Percentiles rank a stretch among this genome's conserved stretches.
Conservation (phyloP, 495 filamentous ascomycete species). For the Bacidia gigantensis region DNA sequence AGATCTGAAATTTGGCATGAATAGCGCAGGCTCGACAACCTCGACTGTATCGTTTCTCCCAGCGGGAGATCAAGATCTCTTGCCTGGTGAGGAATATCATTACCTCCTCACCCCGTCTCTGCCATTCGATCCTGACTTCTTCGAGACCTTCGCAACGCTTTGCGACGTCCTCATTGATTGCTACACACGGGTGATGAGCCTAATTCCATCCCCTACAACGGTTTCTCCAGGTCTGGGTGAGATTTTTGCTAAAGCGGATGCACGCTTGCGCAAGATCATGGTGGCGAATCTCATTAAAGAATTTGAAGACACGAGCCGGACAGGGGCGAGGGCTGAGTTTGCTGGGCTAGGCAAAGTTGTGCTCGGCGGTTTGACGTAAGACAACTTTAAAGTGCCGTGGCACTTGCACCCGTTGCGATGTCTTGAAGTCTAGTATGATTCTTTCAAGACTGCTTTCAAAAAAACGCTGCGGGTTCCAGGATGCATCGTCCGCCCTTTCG, state of each 20-base stretch:
- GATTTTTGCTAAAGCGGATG: constrained; percentile 79
- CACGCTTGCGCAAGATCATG: constrained; percentile 70
- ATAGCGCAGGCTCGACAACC: constrained; percentile 22
- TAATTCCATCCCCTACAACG: constrained; percentile 53
- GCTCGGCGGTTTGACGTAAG: constrained; percentile 72
- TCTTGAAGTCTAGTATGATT: too few species aligned
- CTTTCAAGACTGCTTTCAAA: too few species aligned
- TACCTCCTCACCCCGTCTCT: constrained; percentile 82
- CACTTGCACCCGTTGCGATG: too few species aligned
- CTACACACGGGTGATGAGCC: constrained; percentile 61
- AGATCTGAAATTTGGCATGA: constrained; percentile 34
- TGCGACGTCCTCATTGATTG: constrained; percentile 92
- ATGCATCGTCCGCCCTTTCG: too few species aligned
- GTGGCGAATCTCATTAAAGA: constrained; percentile 74
- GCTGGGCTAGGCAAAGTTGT: constrained; percentile 77
- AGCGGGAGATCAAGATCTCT: constrained; percentile 38
- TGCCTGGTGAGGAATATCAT: constrained; percentile 66
- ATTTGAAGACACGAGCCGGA: constrained; percentile 76
- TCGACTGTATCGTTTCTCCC: constrained; percentile 33
- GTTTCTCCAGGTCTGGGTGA: constrained; percentile 54
- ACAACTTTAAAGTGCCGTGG: too few species aligned
- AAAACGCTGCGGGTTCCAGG: too few species aligned
- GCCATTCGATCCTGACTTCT: constrained; percentile 95
- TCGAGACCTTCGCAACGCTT: constrained; percentile 90
- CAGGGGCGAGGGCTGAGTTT: constrained; percentile 62